Evolutionary conservation across 768 basidiomycete species (phyloP), one percentile per base, ranked within the genome.

Genomic region (Phylloporus sp.): DNA sequence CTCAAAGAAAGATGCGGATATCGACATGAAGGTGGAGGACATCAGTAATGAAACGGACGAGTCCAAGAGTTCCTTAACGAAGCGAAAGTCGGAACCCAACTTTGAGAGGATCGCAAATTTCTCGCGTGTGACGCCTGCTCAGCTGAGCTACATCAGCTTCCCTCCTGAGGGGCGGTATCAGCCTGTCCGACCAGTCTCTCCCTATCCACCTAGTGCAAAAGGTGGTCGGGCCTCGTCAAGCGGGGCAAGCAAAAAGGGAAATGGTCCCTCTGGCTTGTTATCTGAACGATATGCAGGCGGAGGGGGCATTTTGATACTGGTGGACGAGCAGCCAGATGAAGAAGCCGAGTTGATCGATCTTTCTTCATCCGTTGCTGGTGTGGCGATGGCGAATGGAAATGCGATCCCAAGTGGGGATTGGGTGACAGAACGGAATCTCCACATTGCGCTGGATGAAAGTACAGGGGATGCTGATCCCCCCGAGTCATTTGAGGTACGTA

Each of bases 111-210:
- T 91, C 11, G 73, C 82, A 20, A 99, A 99, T 74, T 86, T 97
- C 65, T 88, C 92, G 18, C 86, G 97, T 44, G 95, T 97, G 20
- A 91, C 89, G 3, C 91, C 95, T 18, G 82, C 86, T 0, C 97
- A 99, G 66, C 73, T 95, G 24, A 73, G 81, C n/a, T 82, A 88
- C 69, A 81, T 98, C 63, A 78, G 81, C 42, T 95, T 98, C 80
- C 84, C 91, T 0, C 54, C 74, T 11, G 83, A 86, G 31, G 77
- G 83, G 26, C 84, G 93, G 44, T 99, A 92, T 69, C 85, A 88
- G 56, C 97, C 97, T 22, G 88, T 97, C 15, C 83, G 95, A 31
- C 79, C 88, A 0, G 82, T 95, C 40, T 82, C 86, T 23, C 73
- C 79, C 26, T 59, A 47, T 11, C 59, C 73, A 6, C 60, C 65